Base-by-base conservation (phyloP, 345 rosid genomes). In the Eucalyptus cloeziana region DNA sequence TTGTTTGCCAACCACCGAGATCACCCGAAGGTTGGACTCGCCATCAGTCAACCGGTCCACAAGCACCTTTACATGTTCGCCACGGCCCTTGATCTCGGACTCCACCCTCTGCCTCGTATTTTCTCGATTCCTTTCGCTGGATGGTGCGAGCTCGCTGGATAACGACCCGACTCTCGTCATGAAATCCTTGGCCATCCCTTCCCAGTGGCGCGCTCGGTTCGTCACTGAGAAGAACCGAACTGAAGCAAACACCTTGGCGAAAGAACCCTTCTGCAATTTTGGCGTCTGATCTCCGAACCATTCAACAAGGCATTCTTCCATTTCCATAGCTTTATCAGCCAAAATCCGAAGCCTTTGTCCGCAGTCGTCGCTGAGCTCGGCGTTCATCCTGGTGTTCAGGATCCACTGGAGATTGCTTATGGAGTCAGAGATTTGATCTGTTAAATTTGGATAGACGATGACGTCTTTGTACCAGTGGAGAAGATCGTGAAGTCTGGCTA, bases 1-100 rank as follows among this genome's bases (percentile, higher is more conserved):
- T 49, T 80, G 88, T 54, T 12, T 71, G 43, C 93, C 94, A 44
- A 86, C 90, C 60, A 91, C 91, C 2, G 91, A 80, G 79, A 92
- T 87, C 21, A 86, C 37, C 31, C 37, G 76, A n/a, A n/a, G 76
- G 76, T n/a, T 64, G 76, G 37, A n/a, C 16, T 13, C 37, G 19
- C 7, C 76, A 64, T 6, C 37, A 64, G 17, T 62, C 31, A 51
- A 85, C 86, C 5, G 8, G 49, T 13, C 50, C 86, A 30, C 51
- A 91, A 58, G 45, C 49, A 50, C 24, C 49, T 58, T 79, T 88
- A 37, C 56, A 56, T 71, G 14, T 51, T 45, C 31, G 7, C 47
- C 47, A 8, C 21, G 79, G 49, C 50, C 76, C 33, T 5, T 3
- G 52, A 27, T 47, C 8, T 14, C 71, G 8, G 71, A 30, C 71